Evolutionary conservation across 2,329 filamentous ascomycete genomes (phyloP), one percentile per base, ranked within the genome.

Genomic region (Sclerotinia glacialis): DNA sequence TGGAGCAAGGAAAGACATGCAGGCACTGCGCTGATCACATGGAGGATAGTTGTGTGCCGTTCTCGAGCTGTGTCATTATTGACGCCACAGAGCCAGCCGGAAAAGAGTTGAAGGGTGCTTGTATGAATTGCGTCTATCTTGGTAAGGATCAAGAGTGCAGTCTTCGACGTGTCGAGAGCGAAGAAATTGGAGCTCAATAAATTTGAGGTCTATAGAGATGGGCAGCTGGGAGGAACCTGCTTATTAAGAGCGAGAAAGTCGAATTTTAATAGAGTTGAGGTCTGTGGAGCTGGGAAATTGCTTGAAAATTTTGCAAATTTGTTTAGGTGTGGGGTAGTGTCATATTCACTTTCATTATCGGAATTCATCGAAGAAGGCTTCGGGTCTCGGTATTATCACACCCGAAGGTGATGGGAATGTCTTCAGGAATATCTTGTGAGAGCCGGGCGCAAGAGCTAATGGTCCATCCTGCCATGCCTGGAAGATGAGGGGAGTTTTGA

Each of bases 51-150:
- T 37, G 14, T 37, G 44, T 61, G 14, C 58, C 58, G 1, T 61
- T 61, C 18, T n/a, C 58, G 18, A 49, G 28, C 44, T 61, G 58
- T 49, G 58, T 61, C 1, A 16, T 61, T 37, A 49, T 61, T 37
- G 44, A 11, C 4, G 28, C 28, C 1, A 16, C 12, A 12, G 7
- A 9, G 5, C 8, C 44, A 1, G 44, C n/a, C 21, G 58, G 58
- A 14, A 3, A 12, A 12, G 14, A 40, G 5, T n/a, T 61, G 2
- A 5, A 49, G 18, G 58, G 58, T 49, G 58, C 44, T 18, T 61
- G 58, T 5, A 61, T 61, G 58, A 61, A 49, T n/a, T 61, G 58
- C 31, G 58, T 49, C 2, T 61, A 49, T 37, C 58, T 61, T 49
- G 58, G 31, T 6, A 49, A 40, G 9, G 58, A 61, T 37, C 58